Conservation (phyloP, 805 yeast genomes). For the Kurtzmaniella fragi region DNA sequence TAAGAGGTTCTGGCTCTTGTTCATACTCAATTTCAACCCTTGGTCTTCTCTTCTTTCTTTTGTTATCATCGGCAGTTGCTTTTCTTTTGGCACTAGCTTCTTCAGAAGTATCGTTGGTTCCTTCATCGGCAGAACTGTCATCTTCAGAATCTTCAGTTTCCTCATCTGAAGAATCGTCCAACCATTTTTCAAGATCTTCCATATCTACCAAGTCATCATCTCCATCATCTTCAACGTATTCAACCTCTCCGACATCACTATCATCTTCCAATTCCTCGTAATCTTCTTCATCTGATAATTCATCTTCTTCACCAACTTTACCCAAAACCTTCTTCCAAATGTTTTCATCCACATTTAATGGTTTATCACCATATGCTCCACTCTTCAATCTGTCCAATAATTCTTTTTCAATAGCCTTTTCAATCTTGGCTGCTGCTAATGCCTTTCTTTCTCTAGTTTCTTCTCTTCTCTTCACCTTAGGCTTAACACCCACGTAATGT, state of each 20-base stretch:
- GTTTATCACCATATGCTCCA: constrained; percentile 98
- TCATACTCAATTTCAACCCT: constrained; percentile 83
- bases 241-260: constrained; percentile 69
- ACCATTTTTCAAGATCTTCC: constrained; percentile 91
- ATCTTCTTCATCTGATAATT: constrained; percentile 54
- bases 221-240: constrained; percentile 86
- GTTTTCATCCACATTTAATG: constrained; percentile 91
- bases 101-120: constrained; percentile 24
- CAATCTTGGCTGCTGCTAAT: constrained; percentile 92
- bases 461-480: constrained; percentile 93
- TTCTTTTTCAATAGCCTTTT: constrained; percentile 94
- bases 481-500: constrained; percentile 86
- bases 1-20: constrained; percentile 47
- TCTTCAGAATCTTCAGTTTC: constrained; percentile 31
- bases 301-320: constrained; percentile 48
- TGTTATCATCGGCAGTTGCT: constrained; percentile 29
- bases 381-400: constrained; percentile 89
- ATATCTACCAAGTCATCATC: constrained; percentile 87
- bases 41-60: constrained; percentile 55
- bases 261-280: constrained; percentile 40
- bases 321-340: constrained; percentile 94
- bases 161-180: constrained; percentile 42
- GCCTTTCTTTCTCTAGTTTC: constrained; percentile 95
- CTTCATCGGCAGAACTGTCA: constrained; percentile 30
- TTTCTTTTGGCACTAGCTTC: constrained; percentile 17